A percentile compares a stretch with the other conserved stretches of the same genome.
These are phyloP conservation scores for Colletotrichum falcatum DNA, from an alignment of 2,329 filamentous ascomycete genomes.

Conservation along the genomic window DNA sequence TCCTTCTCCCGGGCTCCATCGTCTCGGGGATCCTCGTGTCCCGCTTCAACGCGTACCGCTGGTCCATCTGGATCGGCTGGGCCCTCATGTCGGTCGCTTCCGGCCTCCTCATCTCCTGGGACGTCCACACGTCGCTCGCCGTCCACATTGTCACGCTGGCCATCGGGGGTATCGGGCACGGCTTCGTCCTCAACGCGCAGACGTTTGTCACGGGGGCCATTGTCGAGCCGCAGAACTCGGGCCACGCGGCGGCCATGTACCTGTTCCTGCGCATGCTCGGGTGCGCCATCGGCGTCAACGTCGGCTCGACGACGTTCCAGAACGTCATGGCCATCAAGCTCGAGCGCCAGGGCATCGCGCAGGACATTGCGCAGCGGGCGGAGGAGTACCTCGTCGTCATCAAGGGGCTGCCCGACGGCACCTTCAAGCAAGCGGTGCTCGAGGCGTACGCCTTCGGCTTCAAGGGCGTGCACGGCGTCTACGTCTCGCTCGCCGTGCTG, in stretches of 20 bases:
- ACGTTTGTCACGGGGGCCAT: conserved; percentile 44
- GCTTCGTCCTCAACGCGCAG: conserved; percentile 44
- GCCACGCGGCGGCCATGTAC: conserved; percentile 42
- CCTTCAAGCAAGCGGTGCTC: conserved; percentile 35
- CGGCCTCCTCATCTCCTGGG: conserved; percentile 42
- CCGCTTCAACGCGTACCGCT: conserved; percentile 51
- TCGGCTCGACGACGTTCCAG: conserved; percentile 43
- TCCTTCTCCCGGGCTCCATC: conserved; percentile 50
- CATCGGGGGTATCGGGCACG: conserved; percentile 42
- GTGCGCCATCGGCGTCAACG: conserved; percentile 42
- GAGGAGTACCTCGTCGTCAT: conserved; percentile 37
- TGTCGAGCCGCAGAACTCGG: conserved; percentile 37
- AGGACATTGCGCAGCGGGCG: conserved; percentile 35
- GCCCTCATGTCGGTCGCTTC: conserved; percentile 38
- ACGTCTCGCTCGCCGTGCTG: conserved; percentile 31
- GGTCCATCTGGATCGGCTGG: conserved; percentile 55
- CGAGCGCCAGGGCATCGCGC: conserved; percentile 29
- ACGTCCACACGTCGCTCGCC: conserved; percentile 25
- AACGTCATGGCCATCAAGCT: conserved; percentile 43
- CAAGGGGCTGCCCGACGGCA: conserved; percentile 34
- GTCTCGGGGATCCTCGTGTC: conserved; percentile 49
- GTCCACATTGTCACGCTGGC: conserved; percentile 41
- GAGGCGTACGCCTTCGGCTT: conserved; percentile 39
- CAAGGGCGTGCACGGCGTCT: conserved; percentile 39
- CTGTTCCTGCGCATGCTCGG: conserved; percentile 43